phyloP scores from a whole-genome alignment of 2,329 filamentous ascomycete species.

The Zalaria obscura region DNA sequence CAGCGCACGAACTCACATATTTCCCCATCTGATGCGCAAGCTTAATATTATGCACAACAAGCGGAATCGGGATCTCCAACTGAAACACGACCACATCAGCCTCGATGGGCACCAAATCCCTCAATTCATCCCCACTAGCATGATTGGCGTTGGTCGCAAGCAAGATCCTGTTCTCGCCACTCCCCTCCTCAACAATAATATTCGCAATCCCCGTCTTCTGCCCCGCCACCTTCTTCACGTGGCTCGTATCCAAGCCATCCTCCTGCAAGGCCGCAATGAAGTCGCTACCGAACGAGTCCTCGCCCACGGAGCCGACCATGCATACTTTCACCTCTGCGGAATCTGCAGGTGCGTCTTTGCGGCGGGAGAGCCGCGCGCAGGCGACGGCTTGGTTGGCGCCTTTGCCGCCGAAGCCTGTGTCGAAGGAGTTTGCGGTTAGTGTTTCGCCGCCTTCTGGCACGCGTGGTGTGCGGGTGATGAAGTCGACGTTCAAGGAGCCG shows the following conservation, averaged over 20 bases:
- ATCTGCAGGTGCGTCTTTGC: conserved; percentile 6
- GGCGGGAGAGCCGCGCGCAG: conserved; percentile 54
- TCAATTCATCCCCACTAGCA: conserved; percentile 15
- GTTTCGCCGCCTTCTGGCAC: conserved; percentile 80
- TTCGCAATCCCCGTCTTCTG: conserved; percentile 34
- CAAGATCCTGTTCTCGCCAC: conserved; percentile 35
- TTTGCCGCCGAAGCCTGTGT: conserved; percentile 77
- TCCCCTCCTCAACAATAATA: conserved; percentile 33
- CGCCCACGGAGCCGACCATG: conserved; percentile 36
- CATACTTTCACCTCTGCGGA: conserved; percentile 25
- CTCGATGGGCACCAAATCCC: conserved; percentile 23
- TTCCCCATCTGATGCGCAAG: conserved; percentile 14
- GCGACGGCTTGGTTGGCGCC: conserved; percentile 92
- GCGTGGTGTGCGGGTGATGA: conserved; percentile 75
- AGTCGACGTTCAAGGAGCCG: conserved; percentile 88
- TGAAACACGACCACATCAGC: conserved; percentile 31
- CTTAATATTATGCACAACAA: conserved; percentile 19
- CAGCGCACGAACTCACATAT: conserved; percentile 8
- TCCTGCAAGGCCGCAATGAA: conserved; percentile 26
- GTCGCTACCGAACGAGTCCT: conserved; percentile 26
- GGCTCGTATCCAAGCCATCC: conserved; percentile 28
- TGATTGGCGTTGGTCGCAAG: conserved; percentile 34
- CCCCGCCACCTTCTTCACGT: conserved; percentile 24
- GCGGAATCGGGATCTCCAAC: conserved; percentile 30
- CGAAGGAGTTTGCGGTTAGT: conserved; percentile 63